Evolutionary conservation across 2,329 filamentous ascomycete species (phyloP), one percentile per base, ranked within the genome.

Genomic region (Aspergillus eucalypticola): DNA sequence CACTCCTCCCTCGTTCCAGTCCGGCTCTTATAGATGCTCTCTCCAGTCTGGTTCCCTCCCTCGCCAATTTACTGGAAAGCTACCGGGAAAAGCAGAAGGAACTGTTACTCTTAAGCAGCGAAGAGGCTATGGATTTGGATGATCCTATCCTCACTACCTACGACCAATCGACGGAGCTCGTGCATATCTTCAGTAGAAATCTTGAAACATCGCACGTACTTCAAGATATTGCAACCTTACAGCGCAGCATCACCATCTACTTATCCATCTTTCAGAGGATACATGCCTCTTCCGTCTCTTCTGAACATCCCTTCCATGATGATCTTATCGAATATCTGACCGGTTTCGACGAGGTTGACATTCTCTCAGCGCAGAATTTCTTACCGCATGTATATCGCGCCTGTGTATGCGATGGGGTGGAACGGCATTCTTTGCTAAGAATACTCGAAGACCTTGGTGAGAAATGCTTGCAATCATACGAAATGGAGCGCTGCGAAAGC

Each of bases 401-500:
- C 44, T 75, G 65, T 55, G 66, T 53, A 46, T 75, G 65, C 54
- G 71, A 67, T 51, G 58, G 35, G 21, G 67, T 77, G 53, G 62
- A 70, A 4, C 70, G 73, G 44, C 60, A 68, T 29, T 78, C 80
- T 53, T 71, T 79, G 13, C 75, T 81, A 21, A 70, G 67, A 4
- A 66, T 86, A 5, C 71, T 86, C 11, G 78, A 80, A 54, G 72
- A 78, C 60, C 67, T 84, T 39, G 82, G 77, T 19, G 78, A 82
- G 55, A 75, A 76, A 29, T 77, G 84, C 44, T 71, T 87, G 3
- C 74, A 77, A 51, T 78, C 81, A 3, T 84, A 86, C 60, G 83
- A 86, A 27, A 89, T 89, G 67, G 86, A 88, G 59, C 86, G 87
- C 64, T 94, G 89, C 62, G 93, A 97, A 76, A 85, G 88, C 19